Evolutionary conservation across 352 stramenopile genomes (phyloP).

Genomic region (Phytophthora idaei): DNA sequence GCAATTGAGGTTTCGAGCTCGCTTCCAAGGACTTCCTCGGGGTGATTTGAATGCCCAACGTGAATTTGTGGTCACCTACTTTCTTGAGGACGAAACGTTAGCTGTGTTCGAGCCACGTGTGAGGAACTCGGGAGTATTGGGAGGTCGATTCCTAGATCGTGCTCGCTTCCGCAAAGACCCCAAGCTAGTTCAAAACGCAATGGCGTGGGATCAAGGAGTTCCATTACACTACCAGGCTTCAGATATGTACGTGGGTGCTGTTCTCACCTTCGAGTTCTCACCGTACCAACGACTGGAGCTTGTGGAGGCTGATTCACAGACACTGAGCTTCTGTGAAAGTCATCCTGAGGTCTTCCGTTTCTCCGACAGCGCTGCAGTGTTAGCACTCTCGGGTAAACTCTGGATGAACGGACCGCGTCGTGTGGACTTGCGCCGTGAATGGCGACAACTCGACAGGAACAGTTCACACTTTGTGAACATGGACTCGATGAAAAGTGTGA

Average conservation of each 20-base stretch:
- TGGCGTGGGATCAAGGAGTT: neutral
- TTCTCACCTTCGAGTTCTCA: conserved; percentile 73
- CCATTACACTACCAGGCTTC: conserved; percentile 44
- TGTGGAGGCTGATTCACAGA: conserved; percentile 77
- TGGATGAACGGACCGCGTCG: conserved; percentile 23
- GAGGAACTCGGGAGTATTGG: conserved; percentile 67
- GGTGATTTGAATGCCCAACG: conserved; percentile 53
- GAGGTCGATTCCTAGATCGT: conserved; percentile 79
- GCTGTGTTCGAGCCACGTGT: conserved; percentile 74
- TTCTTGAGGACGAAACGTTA: conserved; percentile 80
- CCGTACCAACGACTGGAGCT: conserved; percentile 73
- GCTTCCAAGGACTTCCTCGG: conserved; percentile 47
- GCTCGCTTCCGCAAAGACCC: conserved; percentile 64
- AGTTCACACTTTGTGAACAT: conserved; percentile 25
- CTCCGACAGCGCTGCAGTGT: conserved; percentile 52
- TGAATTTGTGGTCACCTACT: conserved; percentile 83
- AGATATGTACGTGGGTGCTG: conserved; percentile 79
- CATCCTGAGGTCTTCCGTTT: conserved; percentile 71
- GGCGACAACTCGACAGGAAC: conserved; percentile 32
- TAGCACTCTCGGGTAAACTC: conserved; percentile 28
- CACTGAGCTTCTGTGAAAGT: conserved; percentile 77
- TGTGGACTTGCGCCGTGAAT: conserved; percentile 48
- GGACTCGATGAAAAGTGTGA: conserved; percentile 35
- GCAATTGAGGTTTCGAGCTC: conserved; percentile 76
- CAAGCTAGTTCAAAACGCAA: conserved; percentile 2